phyloP scores from a whole-genome alignment of 1,284 basidiomycete species.

The Tremellales sp. region DNA sequence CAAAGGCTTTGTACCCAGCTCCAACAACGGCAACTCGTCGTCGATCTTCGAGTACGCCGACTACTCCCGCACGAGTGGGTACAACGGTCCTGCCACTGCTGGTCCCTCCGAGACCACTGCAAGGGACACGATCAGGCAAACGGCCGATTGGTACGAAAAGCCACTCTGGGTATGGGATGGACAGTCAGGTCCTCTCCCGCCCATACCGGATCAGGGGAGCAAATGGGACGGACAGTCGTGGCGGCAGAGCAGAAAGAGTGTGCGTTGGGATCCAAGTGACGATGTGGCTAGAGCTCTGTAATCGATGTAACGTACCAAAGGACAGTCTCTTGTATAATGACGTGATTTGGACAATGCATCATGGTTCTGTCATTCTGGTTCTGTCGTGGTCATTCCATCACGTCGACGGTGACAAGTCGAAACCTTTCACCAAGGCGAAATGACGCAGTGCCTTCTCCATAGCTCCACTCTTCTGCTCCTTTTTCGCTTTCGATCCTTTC shows the following conservation, averaged over 20 bases:
- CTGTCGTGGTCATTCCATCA: too few relatives aligned
- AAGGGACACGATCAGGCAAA: conserved; percentile 11
- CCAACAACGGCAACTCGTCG: conserved; percentile 1
- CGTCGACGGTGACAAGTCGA: too few relatives aligned
- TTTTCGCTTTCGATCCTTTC: conserved; percentile 20
- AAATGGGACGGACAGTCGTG: not conserved
- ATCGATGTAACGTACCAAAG: too few relatives aligned
- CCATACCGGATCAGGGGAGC: not conserved
- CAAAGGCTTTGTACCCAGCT: not conserved
- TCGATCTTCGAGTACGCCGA: not conserved
- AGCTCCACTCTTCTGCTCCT: conserved; percentile 32
- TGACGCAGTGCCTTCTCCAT: conserved; percentile 28
- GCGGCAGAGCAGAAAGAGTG: conserved; percentile 8
- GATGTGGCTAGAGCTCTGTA: conserved; percentile 7
- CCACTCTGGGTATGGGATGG: conserved; percentile 17
- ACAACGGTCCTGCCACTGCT: not conserved
- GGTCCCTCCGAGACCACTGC: conserved; percentile 1
- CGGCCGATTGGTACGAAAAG: conserved; percentile 23
- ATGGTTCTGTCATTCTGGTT: too few relatives aligned
- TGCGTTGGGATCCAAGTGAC: conserved; percentile 13
- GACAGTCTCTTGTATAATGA: too few relatives aligned
- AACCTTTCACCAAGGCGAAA: too few relatives aligned
- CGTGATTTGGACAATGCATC: too few relatives aligned
- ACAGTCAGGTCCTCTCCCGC: not conserved
- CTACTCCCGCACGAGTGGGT: not conserved